Evolutionary conservation across 169 alveolate species (phyloP).

Genomic region (Eimeria sp.): DNA sequence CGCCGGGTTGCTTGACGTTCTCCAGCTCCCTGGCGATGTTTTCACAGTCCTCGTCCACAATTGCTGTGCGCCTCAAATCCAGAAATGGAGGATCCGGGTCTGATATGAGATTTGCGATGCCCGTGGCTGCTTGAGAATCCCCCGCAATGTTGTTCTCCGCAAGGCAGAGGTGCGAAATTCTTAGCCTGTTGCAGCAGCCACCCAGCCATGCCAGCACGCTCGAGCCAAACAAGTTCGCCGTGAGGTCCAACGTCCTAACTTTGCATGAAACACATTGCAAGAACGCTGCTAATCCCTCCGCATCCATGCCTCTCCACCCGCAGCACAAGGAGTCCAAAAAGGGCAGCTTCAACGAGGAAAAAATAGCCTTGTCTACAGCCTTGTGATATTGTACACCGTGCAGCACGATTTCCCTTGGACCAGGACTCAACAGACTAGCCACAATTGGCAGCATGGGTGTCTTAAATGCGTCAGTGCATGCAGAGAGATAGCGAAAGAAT

Average conservation of each 20-base stretch:
- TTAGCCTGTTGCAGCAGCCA: not conserved
- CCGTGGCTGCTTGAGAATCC: not conserved
- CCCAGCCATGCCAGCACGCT: conserved; percentile 24
- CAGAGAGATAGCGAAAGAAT: conserved; percentile 41
- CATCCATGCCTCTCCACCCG: conserved; percentile 63
- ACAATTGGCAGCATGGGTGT: conserved; percentile 41
- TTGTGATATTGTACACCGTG: conserved; percentile 37
- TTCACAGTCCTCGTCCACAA: conserved; percentile 49
- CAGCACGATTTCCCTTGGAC: conserved; percentile 70
- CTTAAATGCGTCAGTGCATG: conserved; percentile 4
- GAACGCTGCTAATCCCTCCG: conserved; percentile 4
- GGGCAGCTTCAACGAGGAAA: conserved; percentile 32
- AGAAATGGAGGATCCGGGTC: conserved; percentile 7
- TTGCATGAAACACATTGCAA: conserved; percentile 35
- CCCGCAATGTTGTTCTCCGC: conserved; percentile 55
- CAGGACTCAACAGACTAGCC: conserved; percentile 59
- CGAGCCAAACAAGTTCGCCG: conserved; percentile 67
- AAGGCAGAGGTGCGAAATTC: conserved; percentile 40
- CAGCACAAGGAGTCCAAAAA: conserved; percentile 40
- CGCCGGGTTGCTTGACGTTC: not conserved
- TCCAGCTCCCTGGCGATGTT: conserved; percentile 49
- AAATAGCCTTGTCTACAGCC: conserved; percentile 46
- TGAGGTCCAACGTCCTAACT: conserved; percentile 41
- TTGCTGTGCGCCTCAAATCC: conserved; percentile 69
- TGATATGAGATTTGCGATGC: conserved; percentile 31